phyloP scores from a whole-genome alignment of 2,329 filamentous ascomycete genomes.

The Tolypocladium pustulatum region DNA sequence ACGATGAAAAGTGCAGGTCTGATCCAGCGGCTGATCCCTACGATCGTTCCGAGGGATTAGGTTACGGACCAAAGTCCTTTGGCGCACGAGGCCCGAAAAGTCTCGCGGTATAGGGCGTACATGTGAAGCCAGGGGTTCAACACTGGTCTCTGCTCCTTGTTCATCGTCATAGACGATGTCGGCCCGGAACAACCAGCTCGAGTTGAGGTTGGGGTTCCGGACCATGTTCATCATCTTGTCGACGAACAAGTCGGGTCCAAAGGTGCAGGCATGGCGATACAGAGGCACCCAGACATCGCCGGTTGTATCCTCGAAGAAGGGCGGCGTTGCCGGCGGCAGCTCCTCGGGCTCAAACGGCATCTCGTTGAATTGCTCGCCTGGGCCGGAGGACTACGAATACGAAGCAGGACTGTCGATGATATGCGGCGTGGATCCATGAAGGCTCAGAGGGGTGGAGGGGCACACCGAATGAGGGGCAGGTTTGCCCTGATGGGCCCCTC shows the following conservation, averaged over 20 bases:
- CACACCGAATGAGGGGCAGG: background rate
- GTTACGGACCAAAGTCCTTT: slow-evolving; percentile 60
- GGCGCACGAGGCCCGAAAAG: slow-evolving; percentile 24
- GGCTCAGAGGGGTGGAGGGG: background rate
- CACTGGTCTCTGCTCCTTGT: slow-evolving; percentile 5
- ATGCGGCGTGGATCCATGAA: background rate
- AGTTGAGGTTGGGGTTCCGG: slow-evolving; percentile 71
- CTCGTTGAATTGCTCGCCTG: background rate
- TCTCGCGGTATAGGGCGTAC: slow-evolving; percentile 4
- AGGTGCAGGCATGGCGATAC: slow-evolving; percentile 47
- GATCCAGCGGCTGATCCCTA: slow-evolving; percentile 64
- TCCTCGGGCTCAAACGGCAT: slow-evolving; percentile 19
- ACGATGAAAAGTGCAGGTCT: slow-evolving; percentile 69
- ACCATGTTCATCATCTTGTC: slow-evolving; percentile 65
- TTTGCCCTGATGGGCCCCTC: background rate
- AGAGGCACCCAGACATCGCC: slow-evolving; percentile 39
- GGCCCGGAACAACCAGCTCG: slow-evolving; percentile 66
- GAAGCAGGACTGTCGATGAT: background rate
- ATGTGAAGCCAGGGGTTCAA: background rate
- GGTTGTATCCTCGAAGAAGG: slow-evolving; percentile 16
- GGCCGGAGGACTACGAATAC: background rate
- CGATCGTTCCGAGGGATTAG: slow-evolving; percentile 74
- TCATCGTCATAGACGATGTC: slow-evolving; percentile 48
- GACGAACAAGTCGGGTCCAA: slow-evolving; percentile 52
- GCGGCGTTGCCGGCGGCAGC: slow-evolving; percentile 13